Conservation (phyloP, 768 basidiomycete species). For the Amanita molliuscula region DNA sequence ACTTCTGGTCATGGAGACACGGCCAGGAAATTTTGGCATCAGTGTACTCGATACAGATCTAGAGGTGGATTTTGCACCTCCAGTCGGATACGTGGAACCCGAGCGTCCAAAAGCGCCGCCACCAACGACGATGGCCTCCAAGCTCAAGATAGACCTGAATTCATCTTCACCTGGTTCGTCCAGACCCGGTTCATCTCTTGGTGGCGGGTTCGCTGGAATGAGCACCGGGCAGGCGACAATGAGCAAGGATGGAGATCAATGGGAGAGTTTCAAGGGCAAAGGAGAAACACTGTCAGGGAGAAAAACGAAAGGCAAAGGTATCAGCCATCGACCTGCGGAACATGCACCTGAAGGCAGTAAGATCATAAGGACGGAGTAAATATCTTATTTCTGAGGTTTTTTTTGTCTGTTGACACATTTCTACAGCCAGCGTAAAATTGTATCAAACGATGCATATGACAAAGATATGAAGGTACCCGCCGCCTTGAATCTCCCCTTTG, state of each 20-base stretch:
- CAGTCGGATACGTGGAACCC: conserved; percentile 91
- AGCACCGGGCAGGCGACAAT: conserved; percentile 37
- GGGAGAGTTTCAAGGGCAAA: conserved; percentile 95
- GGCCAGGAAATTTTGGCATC: conserved; percentile 82
- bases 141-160: conserved; percentile 88
- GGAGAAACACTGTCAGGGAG: conserved; percentile 87
- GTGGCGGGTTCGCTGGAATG: conserved; percentile 53
- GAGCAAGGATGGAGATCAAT: conserved; percentile 71
- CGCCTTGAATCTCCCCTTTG: conserved; percentile 81
- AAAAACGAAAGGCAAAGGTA: conserved; percentile 92
- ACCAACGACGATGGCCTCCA: conserved; percentile 89
- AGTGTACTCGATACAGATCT: conserved; percentile 91
- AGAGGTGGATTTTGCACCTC: conserved; percentile 94
- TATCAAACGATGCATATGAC: conserved; percentile 73
- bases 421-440: conserved; percentile 67
- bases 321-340: conserved; percentile 75
- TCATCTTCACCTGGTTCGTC: conserved; percentile 82
- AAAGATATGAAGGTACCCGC: conserved; percentile 76
- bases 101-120: conserved; percentile 75
- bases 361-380: conserved; percentile 87
- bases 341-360: conserved; percentile 72
- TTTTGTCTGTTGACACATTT: conserved; percentile 7
- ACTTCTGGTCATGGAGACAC: conserved; percentile 89
- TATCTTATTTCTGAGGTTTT: conserved; percentile 8
- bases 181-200: conserved; percentile 65